Base-by-base conservation (phyloP, 176 grass and related monocot species). In the Zoysia pacifica region DNA sequence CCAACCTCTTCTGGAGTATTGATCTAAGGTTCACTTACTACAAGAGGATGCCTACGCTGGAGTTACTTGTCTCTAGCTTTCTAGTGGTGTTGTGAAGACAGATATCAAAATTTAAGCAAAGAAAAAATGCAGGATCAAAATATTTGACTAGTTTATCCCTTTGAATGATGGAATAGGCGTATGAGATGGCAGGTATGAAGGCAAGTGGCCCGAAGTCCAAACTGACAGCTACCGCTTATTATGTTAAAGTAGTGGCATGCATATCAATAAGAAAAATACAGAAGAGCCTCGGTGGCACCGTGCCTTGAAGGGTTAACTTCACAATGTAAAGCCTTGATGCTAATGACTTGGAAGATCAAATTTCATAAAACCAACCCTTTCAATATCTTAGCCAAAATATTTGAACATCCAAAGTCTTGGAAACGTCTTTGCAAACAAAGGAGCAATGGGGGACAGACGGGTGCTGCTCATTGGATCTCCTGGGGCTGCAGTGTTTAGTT, bases 1-100 rank as follows among this genome's bases (percentile, higher is more conserved):
- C 51, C 38, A 67, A 56, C 20, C 62, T 58, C 3, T 8, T 5
- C n/a, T 36, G n/a, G 52, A 37, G 47, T 8, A 15, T 64, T 28
- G 28, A 28, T 28, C 28, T 50, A 43, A 50, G 62, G 55, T 63
- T 53, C 55, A 28, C 66, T 44, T 65, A 28, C 73, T 51, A 65
- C 42, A 35, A 67, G 41, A 74, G 4, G 46, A 58, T 40, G 9
- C 41, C 20, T 48, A 67, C 19, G 41, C 2, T n/a, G 7, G 55
- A 42, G 13, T 73, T 71, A 73, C 75, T 40, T 35, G 15, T 42
- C 42, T 74, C 11, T 15, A 36, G 63, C 69, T 79, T 85, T 41
- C 16, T 56, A n/a, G 5, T 72, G 44, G 39, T 69, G 16, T 45
- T 79, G 28, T 49, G 68, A 42, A 59, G 69, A 59, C 20, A 52